Base-by-base conservation (phyloP, 2,329 filamentous ascomycete species). In the Hypocreales sp. region DNA sequence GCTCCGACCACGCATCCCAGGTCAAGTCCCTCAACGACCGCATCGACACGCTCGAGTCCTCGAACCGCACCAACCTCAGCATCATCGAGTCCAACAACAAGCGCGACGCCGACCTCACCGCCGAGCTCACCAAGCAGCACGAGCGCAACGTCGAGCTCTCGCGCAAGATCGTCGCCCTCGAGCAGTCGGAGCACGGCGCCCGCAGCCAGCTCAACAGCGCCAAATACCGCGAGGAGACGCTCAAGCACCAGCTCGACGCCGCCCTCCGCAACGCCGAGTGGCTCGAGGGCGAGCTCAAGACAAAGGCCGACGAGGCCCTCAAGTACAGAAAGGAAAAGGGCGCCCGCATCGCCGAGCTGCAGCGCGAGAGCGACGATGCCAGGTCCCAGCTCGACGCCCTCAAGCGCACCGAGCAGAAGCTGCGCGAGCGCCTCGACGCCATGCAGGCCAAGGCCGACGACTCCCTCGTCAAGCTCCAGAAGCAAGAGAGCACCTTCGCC, bases 301-400 rank as follows among this genome's bases (percentile, higher is more conserved):
- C 81, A 1, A 92, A 93, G 56, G 77, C 71, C 35, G 71, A 76
- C 7, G 90, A 98, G 47, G 74, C 83, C 25, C 69, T 87, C 38
- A 93, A 86, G 45, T 87, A 80, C 53, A 74, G 90, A 36, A 95
- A 93, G 47, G 90, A 98, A 48, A 95, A 94, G 63, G 81, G 81
- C 35, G 77, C 83, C 2, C 79, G 81, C 21, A 82, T 95, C 40
- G 71, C 84, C 7, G 81, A 92, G 43, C 69, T 98, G 16, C 81
- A 94, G 51, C 79, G 84, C 28, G 72, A 79, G 34, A 80, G 87
- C 39, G 87, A 95, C 40, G 90, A 98, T 39, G 72, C 79, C 24
- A 75, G 68, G 36, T 76, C 79, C 13, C 77, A 69, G 18, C 67
- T 84, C 28, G 83, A 93, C 30, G 68, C 78, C 8, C 58, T 92